Evolutionary conservation across 495 filamentous ascomycete genomes (phyloP).

Genomic region (Talaromyces nanjingensis): DNA sequence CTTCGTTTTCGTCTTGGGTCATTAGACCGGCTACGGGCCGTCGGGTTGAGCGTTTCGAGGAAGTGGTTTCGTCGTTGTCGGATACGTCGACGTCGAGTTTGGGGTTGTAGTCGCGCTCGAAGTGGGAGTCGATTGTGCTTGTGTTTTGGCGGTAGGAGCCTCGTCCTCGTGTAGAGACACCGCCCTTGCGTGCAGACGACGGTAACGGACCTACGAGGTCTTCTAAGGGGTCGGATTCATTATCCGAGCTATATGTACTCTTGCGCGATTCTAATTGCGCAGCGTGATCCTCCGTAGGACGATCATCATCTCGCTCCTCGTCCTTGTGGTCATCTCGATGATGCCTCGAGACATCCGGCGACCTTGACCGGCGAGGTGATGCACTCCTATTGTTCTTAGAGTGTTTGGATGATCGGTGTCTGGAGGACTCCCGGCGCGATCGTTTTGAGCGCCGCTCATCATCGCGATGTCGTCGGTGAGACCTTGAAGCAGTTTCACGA

Average conservation of each 20-base stretch:
- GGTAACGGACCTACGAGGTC: constrained; percentile 75
- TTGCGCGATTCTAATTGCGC: not conserved
- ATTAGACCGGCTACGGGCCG: constrained; percentile 36
- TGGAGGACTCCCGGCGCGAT: constrained; percentile 5
- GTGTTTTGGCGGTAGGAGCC: constrained; percentile 48
- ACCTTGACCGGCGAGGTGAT: constrained; percentile 21
- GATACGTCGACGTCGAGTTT: constrained; percentile 55
- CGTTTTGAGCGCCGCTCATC: not conserved
- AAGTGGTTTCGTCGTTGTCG: constrained; percentile 29
- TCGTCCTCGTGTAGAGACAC: constrained; percentile 65
- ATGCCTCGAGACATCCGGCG: constrained; percentile 24
- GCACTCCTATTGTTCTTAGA: constrained; percentile 17
- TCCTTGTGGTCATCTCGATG: not conserved
- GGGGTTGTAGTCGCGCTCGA: constrained; percentile 73
- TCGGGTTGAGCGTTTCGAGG: constrained; percentile 22
- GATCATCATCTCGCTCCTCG: not conserved
- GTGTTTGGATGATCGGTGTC: constrained; percentile 9
- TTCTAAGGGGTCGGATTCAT: constrained; percentile 71
- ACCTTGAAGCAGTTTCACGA: not conserved
- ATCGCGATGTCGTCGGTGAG: constrained; percentile 6
- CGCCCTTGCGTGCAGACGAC: constrained; percentile 30
- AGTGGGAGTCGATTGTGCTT: constrained; percentile 71
- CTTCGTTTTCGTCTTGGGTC: constrained; percentile 43
- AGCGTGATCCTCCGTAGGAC: not conserved
- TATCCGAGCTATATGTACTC: constrained; percentile 1